A percentile compares a stretch with the other conserved stretches of the same genome.
Conservation (phyloP, 345 rosid genomes). For the Rhizophora apiculata region DNA sequence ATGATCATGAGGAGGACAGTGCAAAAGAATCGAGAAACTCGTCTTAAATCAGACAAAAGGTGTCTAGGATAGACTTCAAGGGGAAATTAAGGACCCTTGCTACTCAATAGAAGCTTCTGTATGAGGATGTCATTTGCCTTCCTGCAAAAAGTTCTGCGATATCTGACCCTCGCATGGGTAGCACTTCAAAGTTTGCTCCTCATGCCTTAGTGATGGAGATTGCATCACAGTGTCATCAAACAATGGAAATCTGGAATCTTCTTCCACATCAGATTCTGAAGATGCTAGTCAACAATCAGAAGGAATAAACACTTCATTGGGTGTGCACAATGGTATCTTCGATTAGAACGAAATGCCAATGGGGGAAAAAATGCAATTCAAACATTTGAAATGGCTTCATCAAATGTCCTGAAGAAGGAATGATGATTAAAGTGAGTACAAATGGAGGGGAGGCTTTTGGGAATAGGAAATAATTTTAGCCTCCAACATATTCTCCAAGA, state of each 20-base stretch:
- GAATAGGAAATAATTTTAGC: conserved; percentile 27
- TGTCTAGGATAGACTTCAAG: conserved; percentile 13
- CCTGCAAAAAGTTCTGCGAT: conserved; percentile 23
- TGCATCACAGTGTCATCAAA: conserved; percentile 65
- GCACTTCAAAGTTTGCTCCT: conserved; percentile 78
- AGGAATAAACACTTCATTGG: conserved; percentile 43
- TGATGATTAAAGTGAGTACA: conserved; percentile 27
- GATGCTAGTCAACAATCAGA: conserved; percentile 65
- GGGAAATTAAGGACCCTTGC: conserved; percentile 28
- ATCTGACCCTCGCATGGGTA: conserved; percentile 43
- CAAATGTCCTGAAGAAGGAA: conserved; percentile 32
- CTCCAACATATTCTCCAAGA: conserved; percentile 32
- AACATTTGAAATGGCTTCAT: conserved; percentile 28
- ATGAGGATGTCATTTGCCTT: conserved; percentile 31
- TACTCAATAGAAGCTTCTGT: conserved; percentile 35
- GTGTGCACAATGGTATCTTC: conserved; percentile 36
- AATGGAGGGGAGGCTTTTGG: conserved; percentile 35
- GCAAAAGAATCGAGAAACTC: conserved; percentile 24
- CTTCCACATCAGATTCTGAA: conserved; percentile 85
- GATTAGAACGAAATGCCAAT: conserved; percentile 32
- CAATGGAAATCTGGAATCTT: conserved; percentile 61
- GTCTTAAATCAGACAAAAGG: conserved; percentile 26
- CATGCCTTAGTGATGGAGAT: conserved; percentile 85
- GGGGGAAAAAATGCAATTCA: conserved; percentile 21
- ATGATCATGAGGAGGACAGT: conserved; percentile 25